Percentiles rank a stretch among this genome's conserved stretches.
These are phyloP conservation scores for Wickerhamomyces rabaulensis DNA, from an alignment of 805 yeast species.

Conservation along the genomic window DNA sequence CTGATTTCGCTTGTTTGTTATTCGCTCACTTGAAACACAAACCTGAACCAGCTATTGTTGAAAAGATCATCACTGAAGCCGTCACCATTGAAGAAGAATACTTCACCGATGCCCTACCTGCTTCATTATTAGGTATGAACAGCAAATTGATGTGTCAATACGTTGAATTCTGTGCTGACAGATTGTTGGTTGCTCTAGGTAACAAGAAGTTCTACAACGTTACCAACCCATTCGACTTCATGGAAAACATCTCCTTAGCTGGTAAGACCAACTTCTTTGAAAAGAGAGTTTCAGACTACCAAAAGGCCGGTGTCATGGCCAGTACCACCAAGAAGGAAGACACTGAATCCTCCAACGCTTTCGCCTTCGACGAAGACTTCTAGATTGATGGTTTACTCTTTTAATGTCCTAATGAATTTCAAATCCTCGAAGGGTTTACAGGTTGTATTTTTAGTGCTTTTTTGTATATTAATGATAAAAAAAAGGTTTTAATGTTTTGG, in stretches of 20 bases:
- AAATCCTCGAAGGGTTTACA: neutral
- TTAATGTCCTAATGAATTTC: neutral
- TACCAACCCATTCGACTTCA: constrained; percentile 93
- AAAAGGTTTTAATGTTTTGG: neutral
- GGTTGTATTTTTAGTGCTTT: neutral
- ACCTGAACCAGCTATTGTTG: constrained; percentile 75
- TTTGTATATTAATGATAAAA: neutral
- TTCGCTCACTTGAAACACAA: constrained; percentile 90
- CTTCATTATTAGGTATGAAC: constrained; percentile 92
- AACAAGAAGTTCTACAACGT: constrained; percentile 84
- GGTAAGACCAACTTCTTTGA: constrained; percentile 99
- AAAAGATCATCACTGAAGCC: constrained; percentile 88
- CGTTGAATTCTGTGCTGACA: constrained; percentile 96
- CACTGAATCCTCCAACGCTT: constrained; percentile 43
- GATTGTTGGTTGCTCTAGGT: constrained; percentile 87
- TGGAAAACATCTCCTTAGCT: constrained; percentile 97
- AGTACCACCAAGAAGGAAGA: constrained; percentile 44
- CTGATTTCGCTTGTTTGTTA: constrained; percentile 95
- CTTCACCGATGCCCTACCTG: constrained; percentile 93
- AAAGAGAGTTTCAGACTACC: constrained; percentile 98
- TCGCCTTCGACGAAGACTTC: constrained; percentile 91
- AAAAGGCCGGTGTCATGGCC: constrained; percentile 99
- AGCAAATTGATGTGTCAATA: constrained; percentile 91
- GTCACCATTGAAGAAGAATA: constrained; percentile 91
- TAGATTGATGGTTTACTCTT: constrained; percentile 30